A percentile compares a stretch with the other conserved stretches of the same genome.
Evolutionary conservation across 441 rosid genomes (phyloP).

Genomic region (Arabidopsis lyrata): DNA sequence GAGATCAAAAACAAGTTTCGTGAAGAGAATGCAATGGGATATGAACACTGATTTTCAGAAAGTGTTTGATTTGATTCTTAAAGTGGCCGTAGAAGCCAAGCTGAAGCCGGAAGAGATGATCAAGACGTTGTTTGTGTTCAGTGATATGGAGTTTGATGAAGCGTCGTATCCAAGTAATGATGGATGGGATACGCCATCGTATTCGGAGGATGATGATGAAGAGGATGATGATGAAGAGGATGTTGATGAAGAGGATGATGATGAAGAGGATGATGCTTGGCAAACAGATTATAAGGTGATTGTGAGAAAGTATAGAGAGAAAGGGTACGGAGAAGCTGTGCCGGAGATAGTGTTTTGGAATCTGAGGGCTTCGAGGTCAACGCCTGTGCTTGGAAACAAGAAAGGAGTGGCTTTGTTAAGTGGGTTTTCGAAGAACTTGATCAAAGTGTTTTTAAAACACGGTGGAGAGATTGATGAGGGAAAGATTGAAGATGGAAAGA

Average conservation of each 20-base stretch:
- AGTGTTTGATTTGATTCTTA: neutral
- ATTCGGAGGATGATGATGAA: neutral
- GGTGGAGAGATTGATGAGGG: neutral
- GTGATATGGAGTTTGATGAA: neutral
- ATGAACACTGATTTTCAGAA: constrained; percentile 2
- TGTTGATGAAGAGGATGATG: no score
- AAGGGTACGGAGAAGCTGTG: neutral
- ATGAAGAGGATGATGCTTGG: neutral
- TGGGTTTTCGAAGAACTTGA: neutral
- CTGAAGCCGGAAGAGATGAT: neutral
- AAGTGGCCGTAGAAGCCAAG: neutral
- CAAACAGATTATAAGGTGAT: neutral
- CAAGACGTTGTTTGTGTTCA: neutral
- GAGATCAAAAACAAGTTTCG: neutral
- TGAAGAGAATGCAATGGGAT: neutral
- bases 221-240: no score
- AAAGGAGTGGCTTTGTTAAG: constrained; percentile 2
- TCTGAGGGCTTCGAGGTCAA: neutral
- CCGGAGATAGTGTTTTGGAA: neutral
- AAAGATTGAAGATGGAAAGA: neutral
- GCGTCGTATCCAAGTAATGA: neutral
- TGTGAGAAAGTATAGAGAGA: neutral
- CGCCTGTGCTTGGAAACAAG: neutral
- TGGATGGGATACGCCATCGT: neutral
- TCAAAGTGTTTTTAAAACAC: neutral